Evolutionary conservation across 805 yeast species (phyloP), one percentile per base, ranked within the genome.

Genomic region (Priceomyces castillae): DNA sequence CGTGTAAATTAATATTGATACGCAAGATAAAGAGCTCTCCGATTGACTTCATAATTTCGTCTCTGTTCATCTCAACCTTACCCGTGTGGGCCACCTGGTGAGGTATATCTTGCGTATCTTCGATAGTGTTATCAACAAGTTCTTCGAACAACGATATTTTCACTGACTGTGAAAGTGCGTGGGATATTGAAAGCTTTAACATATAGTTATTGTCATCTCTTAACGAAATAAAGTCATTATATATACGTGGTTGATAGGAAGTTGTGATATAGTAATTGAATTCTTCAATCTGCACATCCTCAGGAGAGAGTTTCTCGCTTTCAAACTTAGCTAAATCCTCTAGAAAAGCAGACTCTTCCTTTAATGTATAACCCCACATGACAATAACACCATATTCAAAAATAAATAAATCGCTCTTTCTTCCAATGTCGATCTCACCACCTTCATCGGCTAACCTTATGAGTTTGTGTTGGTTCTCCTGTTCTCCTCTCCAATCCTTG

Each of bases 331-430:
- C 95, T 52, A 94, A 68, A 57, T 92, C 97, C 40, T 76, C 77
- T 43, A 94, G 66, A 53, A 94, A 87, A 40, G 89, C 81, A 41
- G 73, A 71, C 59, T 94, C 99, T 63, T 94, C 98, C 41, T 81
- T 76, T 42, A 81, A 76, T 1, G 89, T 80, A 57, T 88, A 94
- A 0, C 99, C 99, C 99, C 99, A 94, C 71, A 94, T 67, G 1
- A 94, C 96, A 25, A 89, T 82, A n/a, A 94, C 99, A 16, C 99
- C 99, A 63, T 94, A 94, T 56, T 90, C 97, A 68, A 94, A 94
- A 6, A 94, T 71, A 58, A 90, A 94, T 7, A 90, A 72, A 59
- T 90, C 98, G 7, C 83, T 83, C 46, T 79, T 76, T 54, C 83
- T 84, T 41, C 90, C 89, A 38, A 92, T 82, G 54, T 89, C 92